Base-by-base conservation (phyloP, 768 basidiomycete genomes). In the Rhizopogon vulgaris region DNA sequence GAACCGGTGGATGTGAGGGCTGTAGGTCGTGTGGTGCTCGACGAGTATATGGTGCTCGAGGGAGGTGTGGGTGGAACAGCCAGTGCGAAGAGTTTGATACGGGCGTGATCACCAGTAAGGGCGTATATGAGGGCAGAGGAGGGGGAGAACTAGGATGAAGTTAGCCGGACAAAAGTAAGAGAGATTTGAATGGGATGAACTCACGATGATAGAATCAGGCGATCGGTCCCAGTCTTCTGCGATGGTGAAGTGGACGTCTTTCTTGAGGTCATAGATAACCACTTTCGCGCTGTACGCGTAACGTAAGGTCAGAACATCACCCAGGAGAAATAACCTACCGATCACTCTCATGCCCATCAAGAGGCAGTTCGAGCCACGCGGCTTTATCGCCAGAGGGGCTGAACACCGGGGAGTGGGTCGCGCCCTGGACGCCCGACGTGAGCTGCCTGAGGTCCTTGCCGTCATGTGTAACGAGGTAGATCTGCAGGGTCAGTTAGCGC, bases 311-410 rank as follows among this genome's bases (percentile, higher is more conserved):
- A 57, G 50, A 41, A 9, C 11, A 11, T 37, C 10, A 22, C 24
- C 1, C 25, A 11, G 27, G 10, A 47, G 25, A 25, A 8, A 24
- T 42, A 38, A 51, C 64, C 39, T 53, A 83, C 84, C 87, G 80
- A 69, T 95, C 94, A 48, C 86, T 77, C 68, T 97, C 94, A 58
- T 94, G 87, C 2, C 94, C 94, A 59, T 97, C 92, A 62, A 87
- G 66, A 48, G 85, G 83, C 55, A 94, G 78, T 66, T 97, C 89
- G 37, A 90, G 69, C 94, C 94, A 98, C 1, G 88, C 92, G 2
- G 81, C 82, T 66, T 86, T 86, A 45, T 77, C 76, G 0, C 86
- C 89, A 41, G 80, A 69, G 3, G 70, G 69, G 52, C 74, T 88
- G 65, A 95, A 82, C 6, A 80, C 77, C 0, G 91, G 86, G n/a